phyloP scores from a whole-genome alignment of 331 rosid genomes.

The Prunus yedoensis region DNA sequence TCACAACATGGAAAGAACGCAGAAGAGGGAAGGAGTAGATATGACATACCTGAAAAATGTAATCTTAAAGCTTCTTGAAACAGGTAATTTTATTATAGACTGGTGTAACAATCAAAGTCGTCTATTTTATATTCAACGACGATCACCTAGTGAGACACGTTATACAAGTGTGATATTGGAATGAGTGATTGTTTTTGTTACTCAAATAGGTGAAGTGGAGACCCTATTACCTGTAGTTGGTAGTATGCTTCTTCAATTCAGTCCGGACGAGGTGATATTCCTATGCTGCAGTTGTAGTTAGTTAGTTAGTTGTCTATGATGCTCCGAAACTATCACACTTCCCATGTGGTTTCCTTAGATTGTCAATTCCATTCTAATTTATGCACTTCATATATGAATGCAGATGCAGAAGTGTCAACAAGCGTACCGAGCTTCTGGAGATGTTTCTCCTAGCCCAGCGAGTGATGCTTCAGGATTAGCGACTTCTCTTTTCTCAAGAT shows the following conservation, averaged over 20 bases:
- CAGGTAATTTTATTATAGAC: conserved; percentile 46
- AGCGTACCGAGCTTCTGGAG: conserved; percentile 63
- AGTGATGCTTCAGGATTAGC: conserved; percentile 70
- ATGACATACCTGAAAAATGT: conserved; percentile 93
- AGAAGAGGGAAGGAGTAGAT: conserved; percentile 97
- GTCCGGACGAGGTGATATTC: too few relatives aligned
- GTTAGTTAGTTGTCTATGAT: background rate
- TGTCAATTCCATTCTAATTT: background rate
- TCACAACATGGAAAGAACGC: conserved; percentile 73
- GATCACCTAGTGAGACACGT: too few relatives aligned
- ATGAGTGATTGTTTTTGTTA: conserved; percentile 11
- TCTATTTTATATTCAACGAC: background rate
- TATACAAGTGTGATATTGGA: too few relatives aligned
- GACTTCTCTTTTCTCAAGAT: conserved; percentile 79
- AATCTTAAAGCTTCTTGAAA: conserved; percentile 94
- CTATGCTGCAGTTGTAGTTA: background rate
- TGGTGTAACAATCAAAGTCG: conserved; percentile 5
- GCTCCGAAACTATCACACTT: too few relatives aligned
- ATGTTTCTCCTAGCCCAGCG: conserved; percentile 64
- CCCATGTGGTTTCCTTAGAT: background rate
- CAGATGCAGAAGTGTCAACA: conserved; percentile 94
- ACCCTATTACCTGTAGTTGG: conserved; percentile 89
- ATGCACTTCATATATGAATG: too few relatives aligned
- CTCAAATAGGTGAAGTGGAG: conserved; percentile 83
- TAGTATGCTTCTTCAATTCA: too few relatives aligned